Evolutionary conservation across 2,329 filamentous ascomycete genomes (phyloP), one percentile per base, ranked within the genome.

Genomic region (Myrmaecium sp.): DNA sequence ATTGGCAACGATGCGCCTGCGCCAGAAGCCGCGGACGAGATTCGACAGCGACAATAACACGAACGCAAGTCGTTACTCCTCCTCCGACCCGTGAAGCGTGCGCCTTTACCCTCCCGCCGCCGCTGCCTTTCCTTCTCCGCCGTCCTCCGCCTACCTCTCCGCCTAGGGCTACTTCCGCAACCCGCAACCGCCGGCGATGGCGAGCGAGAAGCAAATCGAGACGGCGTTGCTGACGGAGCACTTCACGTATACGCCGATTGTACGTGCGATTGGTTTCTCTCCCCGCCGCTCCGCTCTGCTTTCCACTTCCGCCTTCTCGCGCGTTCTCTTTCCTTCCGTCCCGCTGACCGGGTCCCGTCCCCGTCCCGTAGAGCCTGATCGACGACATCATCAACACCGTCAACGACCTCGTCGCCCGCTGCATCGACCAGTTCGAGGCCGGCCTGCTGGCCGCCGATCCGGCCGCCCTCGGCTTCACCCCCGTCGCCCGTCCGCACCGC

Each of bases 361-460:
- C n/a, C n/a, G n/a, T n/a, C 7, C 14, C 22, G 14, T 43, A 93
- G 84, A 79, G 79, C 33, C 70, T 98, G 21, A 77, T 98, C 45
- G 89, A 98, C 68, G 86, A 95, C 56, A 84, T 95, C 41, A 93
- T 95, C 59, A 94, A 95, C 61, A 79, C 77, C 29, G 73, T 94
- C 52, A 98, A 95, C 59, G 80, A 86, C 44, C 69, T 94, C 42
- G 77, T 89, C 43, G 89, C 92, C 54, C 77, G 77, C 50, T 84
- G 82, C 28, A 74, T 93, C 43, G 80, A 81, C 43, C 81, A 78
- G 33, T 73, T 95, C 37, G 89, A 95, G 53, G 69, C 72, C 29
- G 80, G 81, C 1, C 71, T 98, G 12, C 62, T 81, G 25, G 66
- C 66, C 26, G 74, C 78, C 3, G 69, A 78, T 1, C 78, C 84